Evolutionary conservation across 225 moss, liverwort and hornwort genomes (phyloP).

Genomic region (Marchantia polymorpha): DNA sequence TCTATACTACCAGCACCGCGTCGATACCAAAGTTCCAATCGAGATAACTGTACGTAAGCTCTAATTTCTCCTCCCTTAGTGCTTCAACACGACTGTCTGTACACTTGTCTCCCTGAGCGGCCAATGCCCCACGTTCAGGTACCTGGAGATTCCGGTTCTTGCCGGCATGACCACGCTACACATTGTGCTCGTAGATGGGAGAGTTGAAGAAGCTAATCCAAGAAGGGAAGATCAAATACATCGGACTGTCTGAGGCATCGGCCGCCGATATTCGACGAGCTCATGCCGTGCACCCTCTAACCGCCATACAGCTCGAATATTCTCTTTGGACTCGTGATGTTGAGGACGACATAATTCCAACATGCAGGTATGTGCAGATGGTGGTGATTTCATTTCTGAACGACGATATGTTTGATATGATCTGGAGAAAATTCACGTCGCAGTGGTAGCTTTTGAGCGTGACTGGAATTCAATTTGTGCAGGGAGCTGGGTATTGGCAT

Average conservation of each 20-base stretch:
- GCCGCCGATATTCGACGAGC: slow-evolving; percentile 43
- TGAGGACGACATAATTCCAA: slow-evolving; percentile 44
- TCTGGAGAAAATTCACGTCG: no score
- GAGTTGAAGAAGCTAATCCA: slow-evolving; percentile 47
- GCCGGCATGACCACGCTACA: no score
- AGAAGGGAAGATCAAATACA: slow-evolving; percentile 51
- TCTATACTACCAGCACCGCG: slow-evolving; percentile 34
- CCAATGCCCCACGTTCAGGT: no score
- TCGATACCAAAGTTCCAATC: slow-evolving; percentile 22
- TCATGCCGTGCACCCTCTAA: slow-evolving; percentile 48
- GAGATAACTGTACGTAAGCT: slow-evolving; percentile 6
- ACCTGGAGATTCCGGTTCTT: no score
- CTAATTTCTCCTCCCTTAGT: neutral
- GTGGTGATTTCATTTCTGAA: no score
- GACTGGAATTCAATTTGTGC: neutral
- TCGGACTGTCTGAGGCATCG: slow-evolving; percentile 47
- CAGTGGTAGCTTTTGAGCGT: no score
- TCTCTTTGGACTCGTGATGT: slow-evolving; percentile 49
- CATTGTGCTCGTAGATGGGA: slow-evolving; percentile 23
- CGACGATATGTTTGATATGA: no score
- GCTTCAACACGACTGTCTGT: no score
- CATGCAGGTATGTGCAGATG: slow-evolving; percentile 36
- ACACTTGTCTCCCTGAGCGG: no score
- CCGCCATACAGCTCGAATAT: slow-evolving; percentile 41
- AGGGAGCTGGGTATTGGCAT: slow-evolving; percentile 32